Base-by-base conservation (phyloP, 108 stramenopile species). In the Cyclotella kingstonii region DNA sequence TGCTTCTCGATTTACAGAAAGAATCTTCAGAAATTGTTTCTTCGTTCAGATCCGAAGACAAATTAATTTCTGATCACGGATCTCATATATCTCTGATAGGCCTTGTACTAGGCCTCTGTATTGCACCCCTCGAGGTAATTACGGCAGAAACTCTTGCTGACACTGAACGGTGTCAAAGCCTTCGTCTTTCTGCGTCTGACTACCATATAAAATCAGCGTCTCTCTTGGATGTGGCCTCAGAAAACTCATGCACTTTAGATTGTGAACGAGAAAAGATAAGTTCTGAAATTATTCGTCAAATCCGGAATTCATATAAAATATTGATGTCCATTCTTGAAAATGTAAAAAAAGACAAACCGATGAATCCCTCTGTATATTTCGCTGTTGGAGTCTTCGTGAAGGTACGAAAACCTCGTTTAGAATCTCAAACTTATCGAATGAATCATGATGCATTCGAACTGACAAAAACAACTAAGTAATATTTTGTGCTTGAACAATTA, bases 331-430 rank as follows among this genome's bases (percentile, higher is more conserved):
- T 55, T 31, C n/a, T 74, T 11, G 35, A 39, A 18, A 26, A 19
- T 21, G 26, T 55, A 28, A 46, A 55, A 19, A 44, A 39, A 11
- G 44, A 39, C 10, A 22, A 27, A 28, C 11, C 64, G 3, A 26
- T 58, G 44, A 31, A 50, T 30, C 28, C 60, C 31, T 60, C 64
- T 25, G 19, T 43, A 15, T 35, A 61, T 66, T 60, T 47, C 22
- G 57, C 73, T 12, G 59, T 54, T 11, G 73, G 66, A 60, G 46
- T 61, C 19, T 74, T 74, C 61, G 63, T 60, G 23, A 74, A 74
- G 73, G 73, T 74, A 14, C 47, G 14, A 26, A 27, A 31, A 12
- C 31, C n/a, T n/a, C 38, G 2, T 34, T n/a, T 48, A 4, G 47
- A 21, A 2, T 12, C 12, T 12, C 23, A 18, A 23, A 18, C 15